Conservation (phyloP, 768 basidiomycete genomes). For the Phanerodontia chrysosporium region DNA sequence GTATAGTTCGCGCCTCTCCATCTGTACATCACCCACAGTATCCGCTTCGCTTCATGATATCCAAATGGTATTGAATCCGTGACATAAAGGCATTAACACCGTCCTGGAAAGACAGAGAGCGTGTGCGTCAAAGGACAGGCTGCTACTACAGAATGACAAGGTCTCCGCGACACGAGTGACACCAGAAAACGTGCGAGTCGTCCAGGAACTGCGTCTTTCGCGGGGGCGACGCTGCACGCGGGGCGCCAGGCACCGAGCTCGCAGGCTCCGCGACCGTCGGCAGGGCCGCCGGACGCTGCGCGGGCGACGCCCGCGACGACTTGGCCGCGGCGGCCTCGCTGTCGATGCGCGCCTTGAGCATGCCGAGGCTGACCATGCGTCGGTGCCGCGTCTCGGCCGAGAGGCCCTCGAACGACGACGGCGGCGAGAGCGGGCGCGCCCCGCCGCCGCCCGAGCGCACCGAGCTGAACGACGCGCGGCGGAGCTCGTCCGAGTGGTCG, state of each 20-base stretch:
- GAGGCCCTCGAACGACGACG: conserved; percentile 31
- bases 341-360: conserved; percentile 89
- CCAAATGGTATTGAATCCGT: background rate
- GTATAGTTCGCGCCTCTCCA: background rate
- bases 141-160: conserved; percentile 60
- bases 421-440: conserved; percentile 28
- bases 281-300: conserved; percentile 22
- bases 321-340: conserved; percentile 55
- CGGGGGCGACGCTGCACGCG: conserved; percentile 17
- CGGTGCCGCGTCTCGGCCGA: conserved; percentile 78
- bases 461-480: conserved; percentile 33
- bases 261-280: conserved; percentile 28
- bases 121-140: background rate
- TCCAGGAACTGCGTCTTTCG: conserved; percentile 74
- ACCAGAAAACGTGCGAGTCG: conserved; percentile 89
- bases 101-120: background rate
- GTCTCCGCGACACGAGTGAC: conserved; percentile 77
- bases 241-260: conserved; percentile 18
- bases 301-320: conserved; percentile 53
- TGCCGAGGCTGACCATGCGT: conserved; percentile 77
- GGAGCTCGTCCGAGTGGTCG: conserved; percentile 38
- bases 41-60: background rate
- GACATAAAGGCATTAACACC: no score
- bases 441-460: conserved; percentile 21
- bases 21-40: conserved; percentile 3